A percentile compares a stretch with the other conserved stretches of the same genome.
Conservation (phyloP, 1,139 yeast genomes). For the Meyerozyma smithsonii region DNA sequence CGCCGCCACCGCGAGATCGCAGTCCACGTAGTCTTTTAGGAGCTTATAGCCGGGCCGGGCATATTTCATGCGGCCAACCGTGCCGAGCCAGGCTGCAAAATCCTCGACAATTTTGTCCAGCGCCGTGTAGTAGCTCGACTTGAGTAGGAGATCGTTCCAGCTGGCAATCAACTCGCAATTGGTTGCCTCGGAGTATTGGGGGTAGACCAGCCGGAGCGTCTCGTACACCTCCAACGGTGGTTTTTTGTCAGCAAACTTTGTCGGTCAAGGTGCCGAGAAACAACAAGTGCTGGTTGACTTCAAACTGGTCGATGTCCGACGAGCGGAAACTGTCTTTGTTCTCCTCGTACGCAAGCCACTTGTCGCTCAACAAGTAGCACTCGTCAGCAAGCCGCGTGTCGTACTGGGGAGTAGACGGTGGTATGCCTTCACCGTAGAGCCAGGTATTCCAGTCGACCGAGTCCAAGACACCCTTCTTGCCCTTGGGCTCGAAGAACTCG, state of each 20-base stretch:
- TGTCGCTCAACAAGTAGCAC: constrained; percentile 23
- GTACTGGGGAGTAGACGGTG: constrained; percentile 24
- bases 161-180: constrained; percentile 32
- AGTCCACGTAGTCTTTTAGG: constrained; percentile 22
- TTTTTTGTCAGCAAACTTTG: constrained; percentile 14
- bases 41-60: constrained; percentile 38
- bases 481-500: constrained; percentile 22
- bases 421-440: constrained; percentile 28
- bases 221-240: constrained; percentile 15
- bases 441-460: constrained; percentile 24
- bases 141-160: constrained; percentile 29
- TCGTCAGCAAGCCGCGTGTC: constrained; percentile 30
- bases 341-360: constrained; percentile 19
- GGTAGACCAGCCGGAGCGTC: constrained; percentile 21
- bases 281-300: constrained; percentile 32
- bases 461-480: constrained; percentile 16
- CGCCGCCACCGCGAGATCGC: constrained; percentile 25
- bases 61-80: constrained; percentile 41
- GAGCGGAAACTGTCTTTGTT: constrained; percentile 12
- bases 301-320: constrained; percentile 22
- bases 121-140: constrained; percentile 19
- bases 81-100: constrained; percentile 36
- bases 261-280: constrained; percentile 29
- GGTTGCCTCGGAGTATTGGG: constrained; percentile 18
- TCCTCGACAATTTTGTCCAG: constrained; percentile 15